phyloP scores from a whole-genome alignment of 2,329 filamentous ascomycete genomes.

The Fusarium sp. region DNA sequence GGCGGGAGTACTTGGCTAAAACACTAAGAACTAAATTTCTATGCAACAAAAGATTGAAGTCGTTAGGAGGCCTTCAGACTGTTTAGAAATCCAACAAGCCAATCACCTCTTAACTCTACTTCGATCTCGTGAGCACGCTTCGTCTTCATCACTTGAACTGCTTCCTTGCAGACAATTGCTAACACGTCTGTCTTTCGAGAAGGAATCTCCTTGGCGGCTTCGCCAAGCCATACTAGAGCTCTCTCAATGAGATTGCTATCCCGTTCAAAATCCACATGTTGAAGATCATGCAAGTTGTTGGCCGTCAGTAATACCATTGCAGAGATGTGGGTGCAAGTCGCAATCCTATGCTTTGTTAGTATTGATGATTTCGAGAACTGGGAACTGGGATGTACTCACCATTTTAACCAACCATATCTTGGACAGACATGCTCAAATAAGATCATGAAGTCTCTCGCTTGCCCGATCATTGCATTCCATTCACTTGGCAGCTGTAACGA shows the following conservation, averaged over 20 bases:
- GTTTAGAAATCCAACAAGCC: neutral
- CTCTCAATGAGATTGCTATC: neutral
- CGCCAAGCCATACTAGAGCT: neutral
- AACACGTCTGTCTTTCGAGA: neutral
- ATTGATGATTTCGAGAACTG: rapidly evolving
- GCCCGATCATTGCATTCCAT: neutral
- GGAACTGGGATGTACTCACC: neutral
- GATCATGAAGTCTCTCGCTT: conserved; percentile 10
- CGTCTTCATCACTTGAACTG: neutral
- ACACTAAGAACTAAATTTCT: too few relatives aligned
- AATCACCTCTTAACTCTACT: neutral
- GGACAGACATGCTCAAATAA: neutral
- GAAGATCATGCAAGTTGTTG: neutral
- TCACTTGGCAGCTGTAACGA: neutral
- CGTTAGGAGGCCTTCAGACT: neutral
- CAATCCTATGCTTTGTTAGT: neutral
- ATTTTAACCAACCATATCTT: conserved; percentile 1
- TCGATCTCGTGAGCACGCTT: neutral
- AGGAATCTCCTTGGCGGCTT: neutral
- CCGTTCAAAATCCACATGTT: neutral
- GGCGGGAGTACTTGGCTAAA: neutral
- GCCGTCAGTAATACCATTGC: conserved; percentile 5
- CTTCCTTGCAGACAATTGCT: neutral
- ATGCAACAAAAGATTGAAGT: too few relatives aligned
- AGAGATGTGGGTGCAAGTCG: conserved; percentile 7